phyloP scores from a whole-genome alignment of 2,329 filamentous ascomycete genomes.

The Fusarium annulatum region DNA sequence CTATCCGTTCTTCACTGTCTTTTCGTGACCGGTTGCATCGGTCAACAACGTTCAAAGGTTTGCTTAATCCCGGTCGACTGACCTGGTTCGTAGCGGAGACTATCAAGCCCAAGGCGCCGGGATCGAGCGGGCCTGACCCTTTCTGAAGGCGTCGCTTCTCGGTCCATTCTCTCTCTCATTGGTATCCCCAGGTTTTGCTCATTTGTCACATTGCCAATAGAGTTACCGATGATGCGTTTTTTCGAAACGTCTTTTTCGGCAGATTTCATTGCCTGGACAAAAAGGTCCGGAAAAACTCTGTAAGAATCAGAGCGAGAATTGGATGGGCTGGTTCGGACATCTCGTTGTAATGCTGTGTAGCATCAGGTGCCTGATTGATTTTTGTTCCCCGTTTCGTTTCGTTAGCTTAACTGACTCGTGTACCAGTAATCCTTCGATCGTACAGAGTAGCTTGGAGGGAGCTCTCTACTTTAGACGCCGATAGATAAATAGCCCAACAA shows the following conservation, averaged over 20 bases:
- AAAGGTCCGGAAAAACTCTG: background rate
- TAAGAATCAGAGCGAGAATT: background rate
- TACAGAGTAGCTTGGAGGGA: background rate
- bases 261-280: background rate
- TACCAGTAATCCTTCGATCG: background rate
- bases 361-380: background rate
- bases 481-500: slow-evolving; percentile 5
- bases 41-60: slow-evolving; percentile 9
- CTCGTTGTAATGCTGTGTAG: background rate
- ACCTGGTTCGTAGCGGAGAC: slow-evolving; percentile 26
- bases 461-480: background rate
- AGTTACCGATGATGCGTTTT: background rate
- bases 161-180: slow-evolving; percentile 40
- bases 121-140: slow-evolving; percentile 31
- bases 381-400: background rate
- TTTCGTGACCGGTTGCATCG: background rate
- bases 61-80: slow-evolving; percentile 28
- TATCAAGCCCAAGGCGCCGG: slow-evolving; percentile 25
- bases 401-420: background rate
- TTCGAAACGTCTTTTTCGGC: background rate
- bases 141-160: slow-evolving; percentile 41
- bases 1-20: background rate
- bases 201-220: slow-evolving; percentile 10
- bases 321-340: background rate
- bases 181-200: slow-evolving; percentile 43